phyloP scores from a whole-genome alignment of 2,329 filamentous ascomycete genomes.

The Tympanopsis confertula region DNA sequence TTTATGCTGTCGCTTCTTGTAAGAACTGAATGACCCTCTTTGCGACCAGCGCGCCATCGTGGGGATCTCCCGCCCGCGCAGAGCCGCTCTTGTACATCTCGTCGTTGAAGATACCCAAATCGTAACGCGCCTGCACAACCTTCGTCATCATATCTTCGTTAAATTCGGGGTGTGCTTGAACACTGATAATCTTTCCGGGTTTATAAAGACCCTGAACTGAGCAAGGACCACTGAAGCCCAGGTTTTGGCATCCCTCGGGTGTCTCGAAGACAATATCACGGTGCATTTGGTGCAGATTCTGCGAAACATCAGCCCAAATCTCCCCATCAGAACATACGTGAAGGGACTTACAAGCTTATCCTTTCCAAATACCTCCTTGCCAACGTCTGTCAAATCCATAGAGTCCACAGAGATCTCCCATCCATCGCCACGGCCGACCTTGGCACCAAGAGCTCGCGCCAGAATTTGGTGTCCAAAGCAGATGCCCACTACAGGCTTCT shows the following conservation, averaged over 20 bases:
- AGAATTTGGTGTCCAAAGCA: conserved; percentile 87
- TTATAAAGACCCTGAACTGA: conserved; percentile 71
- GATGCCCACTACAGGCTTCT: conserved; percentile 64
- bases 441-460: conserved; percentile 56
- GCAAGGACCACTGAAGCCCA: conserved; percentile 58
- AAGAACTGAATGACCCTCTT: conserved; percentile 69
- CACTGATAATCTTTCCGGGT: conserved; percentile 53
- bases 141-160: conserved; percentile 59
- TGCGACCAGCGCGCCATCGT: conserved; percentile 71
- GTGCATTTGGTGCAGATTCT: conserved; percentile 79
- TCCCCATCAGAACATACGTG: neutral
- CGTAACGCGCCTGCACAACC: conserved; percentile 52
- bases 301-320: neutral
- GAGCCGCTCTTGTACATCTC: conserved; percentile 60
- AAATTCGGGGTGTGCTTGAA: conserved; percentile 85
- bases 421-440: conserved; percentile 58
- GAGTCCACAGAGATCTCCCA: conserved; percentile 75
- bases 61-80: conserved; percentile 48
- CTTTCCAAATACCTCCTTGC: conserved; percentile 59
- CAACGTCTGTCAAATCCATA: conserved; percentile 55
- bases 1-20: too few species aligned
- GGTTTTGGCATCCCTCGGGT: conserved; percentile 45
- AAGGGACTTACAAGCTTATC: conserved; percentile 37
- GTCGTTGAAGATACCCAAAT: conserved; percentile 58
- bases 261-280: conserved; percentile 60